Base-by-base conservation (phyloP, 805 yeast genomes). In the Saturnispora besseyi region DNA sequence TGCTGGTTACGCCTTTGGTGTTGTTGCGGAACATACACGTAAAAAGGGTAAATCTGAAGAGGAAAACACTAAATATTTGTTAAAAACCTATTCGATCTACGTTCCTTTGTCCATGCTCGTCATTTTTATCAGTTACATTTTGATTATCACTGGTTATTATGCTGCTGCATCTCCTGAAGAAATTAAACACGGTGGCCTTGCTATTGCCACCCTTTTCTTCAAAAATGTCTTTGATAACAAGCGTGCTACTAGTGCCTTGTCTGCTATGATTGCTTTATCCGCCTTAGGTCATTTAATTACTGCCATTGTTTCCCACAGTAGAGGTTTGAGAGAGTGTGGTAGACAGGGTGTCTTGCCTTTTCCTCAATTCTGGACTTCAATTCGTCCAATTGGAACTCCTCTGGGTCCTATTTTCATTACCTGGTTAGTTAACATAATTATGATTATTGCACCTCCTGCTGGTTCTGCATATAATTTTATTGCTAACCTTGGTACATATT, bases 391-490 rank as follows among this genome's bases (percentile, higher is more conserved):
- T 65, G 77, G 76, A 57, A 73, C 93, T 3, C 95, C 95, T 41
- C 66, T 78, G 54, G 77, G 80, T 41, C 95, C 91, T 46, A 69
- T 87, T 49, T 72, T 81, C 57, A 84, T 84, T 64, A 95, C 87
- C 62, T 86, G 87, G 78, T 64, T 82, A 45, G 82, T 87, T 18
- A 84, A 90, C 69, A 66, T 84, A 38, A 72, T 87, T 48, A 81
- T 88, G 45, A 78, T 87, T 52, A 61, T 85, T 43, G 93, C 91
- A 3, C 87, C 87, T 40, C 91, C 93, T 18, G 86, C 90, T 29
- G 95, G 93, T 51, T 95, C 86, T 62, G 95, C 93, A 45, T 87
- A 85, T 69, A 83, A 84, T 66, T 84, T 87, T 63, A 79, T 87
- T 57, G 64, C 84, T 65, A 86, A 87, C 66, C 73, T 87, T 69